Percentiles rank a stretch among this genome's conserved stretches.
Evolutionary conservation across 257 asterid genomes (phyloP).

Genomic region (Fraxinus americana): DNA sequence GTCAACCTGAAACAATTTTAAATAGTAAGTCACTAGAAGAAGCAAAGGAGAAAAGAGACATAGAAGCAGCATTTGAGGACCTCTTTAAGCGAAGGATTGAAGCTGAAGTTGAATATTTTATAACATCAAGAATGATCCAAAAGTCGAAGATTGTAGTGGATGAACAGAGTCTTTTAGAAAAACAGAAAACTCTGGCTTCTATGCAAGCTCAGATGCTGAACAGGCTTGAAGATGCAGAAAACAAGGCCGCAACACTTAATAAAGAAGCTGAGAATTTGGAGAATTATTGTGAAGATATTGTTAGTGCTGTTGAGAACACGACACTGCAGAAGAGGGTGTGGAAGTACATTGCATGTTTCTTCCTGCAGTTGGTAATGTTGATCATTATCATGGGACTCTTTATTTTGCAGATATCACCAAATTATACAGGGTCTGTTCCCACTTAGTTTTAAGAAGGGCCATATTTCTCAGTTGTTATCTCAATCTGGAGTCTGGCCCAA

Average conservation of each 20-base stretch:
- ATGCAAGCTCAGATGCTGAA: constrained; percentile 33
- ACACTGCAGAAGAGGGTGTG: constrained; percentile 31
- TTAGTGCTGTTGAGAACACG: constrained; percentile 23
- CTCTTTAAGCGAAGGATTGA: constrained; percentile 18
- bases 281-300: constrained; percentile 33
- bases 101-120: neutral
- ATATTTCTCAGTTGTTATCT: neutral
- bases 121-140: constrained; percentile 47
- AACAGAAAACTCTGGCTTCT: too few relatives aligned
- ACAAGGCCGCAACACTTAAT: constrained; percentile 36
- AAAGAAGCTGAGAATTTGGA: constrained; percentile 35
- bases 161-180: too few relatives aligned
- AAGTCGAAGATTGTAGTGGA: constrained; percentile 30
- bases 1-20: constrained; percentile 8
- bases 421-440: constrained; percentile 34
- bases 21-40: constrained; percentile 10
- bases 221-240: constrained; percentile 39
- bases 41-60: constrained; percentile 28
- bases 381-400: constrained; percentile 20
- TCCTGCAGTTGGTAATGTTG: constrained; percentile 38
- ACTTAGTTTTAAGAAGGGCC: constrained; percentile 26
- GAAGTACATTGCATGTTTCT: constrained; percentile 37
- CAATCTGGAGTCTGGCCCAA: neutral
- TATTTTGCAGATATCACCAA: constrained; percentile 26
- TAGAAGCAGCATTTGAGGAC: constrained; percentile 51